Conservation (phyloP, 495 filamentous ascomycete species). For the Annulohypoxylon moriforme region DNA sequence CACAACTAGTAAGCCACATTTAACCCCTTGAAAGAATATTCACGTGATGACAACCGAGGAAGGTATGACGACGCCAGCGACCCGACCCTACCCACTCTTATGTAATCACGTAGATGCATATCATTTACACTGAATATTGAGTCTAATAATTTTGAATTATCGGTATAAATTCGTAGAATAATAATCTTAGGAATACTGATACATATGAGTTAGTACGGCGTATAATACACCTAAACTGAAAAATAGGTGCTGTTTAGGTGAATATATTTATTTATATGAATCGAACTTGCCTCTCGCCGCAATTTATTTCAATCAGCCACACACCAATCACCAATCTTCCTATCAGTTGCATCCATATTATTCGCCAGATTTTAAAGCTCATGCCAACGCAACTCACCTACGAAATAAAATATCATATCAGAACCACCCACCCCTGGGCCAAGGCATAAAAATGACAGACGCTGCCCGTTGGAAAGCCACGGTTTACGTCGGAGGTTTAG, state of each 20-base stretch:
- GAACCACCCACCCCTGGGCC: slow-evolving; percentile 7
- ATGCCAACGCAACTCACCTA: slow-evolving; percentile 1
- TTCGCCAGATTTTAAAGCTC: slow-evolving; percentile 3
- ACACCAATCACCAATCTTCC: slow-evolving; percentile 7
- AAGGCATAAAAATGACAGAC: slow-evolving; percentile 74
- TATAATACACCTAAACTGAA: not conserved
- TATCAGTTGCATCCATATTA: slow-evolving; percentile 39
- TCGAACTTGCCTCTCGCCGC: not conserved
- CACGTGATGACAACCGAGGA: slow-evolving; percentile 6
- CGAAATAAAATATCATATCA: slow-evolving; percentile 14
- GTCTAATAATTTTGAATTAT: not conserved
- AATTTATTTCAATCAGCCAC: slow-evolving; percentile 27
- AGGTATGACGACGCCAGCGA: slow-evolving; percentile 2
- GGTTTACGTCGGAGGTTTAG: slow-evolving; percentile 89
- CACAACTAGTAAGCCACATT: slow-evolving; percentile 2
- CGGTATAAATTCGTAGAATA: not conserved
- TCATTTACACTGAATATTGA: not conserved
- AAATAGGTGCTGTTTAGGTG: not conserved
- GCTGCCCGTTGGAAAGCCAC: slow-evolving; percentile 86
- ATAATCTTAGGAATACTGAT: not conserved
- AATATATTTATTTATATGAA: not conserved
- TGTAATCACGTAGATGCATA: not conserved
- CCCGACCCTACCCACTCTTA: not conserved
- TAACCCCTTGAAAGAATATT: not conserved
- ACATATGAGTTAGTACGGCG: not conserved